Evolutionary conservation across 345 rosid species (phyloP), one percentile per base, ranked within the genome.

Genomic region (Eucalyptus paniculata): DNA sequence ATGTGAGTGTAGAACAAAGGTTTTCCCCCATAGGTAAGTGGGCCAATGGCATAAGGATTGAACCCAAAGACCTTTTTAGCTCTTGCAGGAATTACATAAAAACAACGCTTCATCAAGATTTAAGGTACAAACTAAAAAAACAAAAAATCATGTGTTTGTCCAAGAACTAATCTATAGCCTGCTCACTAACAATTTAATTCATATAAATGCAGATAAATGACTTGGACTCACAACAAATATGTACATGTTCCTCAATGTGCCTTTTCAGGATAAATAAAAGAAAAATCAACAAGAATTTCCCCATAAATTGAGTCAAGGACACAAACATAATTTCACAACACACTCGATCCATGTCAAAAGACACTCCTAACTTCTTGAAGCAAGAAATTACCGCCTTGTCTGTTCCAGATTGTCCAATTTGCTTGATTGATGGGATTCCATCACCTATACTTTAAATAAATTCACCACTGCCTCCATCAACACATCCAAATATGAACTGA

Each of bases 391-490:
- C 97, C 90, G 96, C 99, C 94, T 97, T 95, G 50, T 99, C 98
- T 82, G 98, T 97, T 88, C 99, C 98, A 8, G 97, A 97, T n/a
- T 94, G 92, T 97, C 99, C 94, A 95, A 62, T 93, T 97, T 97
- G 77, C 96, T 90, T 89, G 99, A 90, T 92, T 97, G 98, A 93
- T 97, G 99, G 89, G 99, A 97, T 91, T 97, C 99, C 98, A 95
- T 92, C 89, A 97, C 99, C 99, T 97, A 86, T 21, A 2, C 91
- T 77, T 53, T 87, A 88, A 30, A 50, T 62, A 88, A 86, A 51
- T 56, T 56, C 58, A 88, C 30, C 44, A 87, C 34, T 16, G 5
- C 13, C 13, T 87, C 24, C 51, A 82, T 72, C 88, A 54, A 17
- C 17, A 53, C 47, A 89, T 34, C 44, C 34, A 85, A 90, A 18